Base-by-base conservation (phyloP, 257 asterid genomes). In the Handroanthus guayacan region DNA sequence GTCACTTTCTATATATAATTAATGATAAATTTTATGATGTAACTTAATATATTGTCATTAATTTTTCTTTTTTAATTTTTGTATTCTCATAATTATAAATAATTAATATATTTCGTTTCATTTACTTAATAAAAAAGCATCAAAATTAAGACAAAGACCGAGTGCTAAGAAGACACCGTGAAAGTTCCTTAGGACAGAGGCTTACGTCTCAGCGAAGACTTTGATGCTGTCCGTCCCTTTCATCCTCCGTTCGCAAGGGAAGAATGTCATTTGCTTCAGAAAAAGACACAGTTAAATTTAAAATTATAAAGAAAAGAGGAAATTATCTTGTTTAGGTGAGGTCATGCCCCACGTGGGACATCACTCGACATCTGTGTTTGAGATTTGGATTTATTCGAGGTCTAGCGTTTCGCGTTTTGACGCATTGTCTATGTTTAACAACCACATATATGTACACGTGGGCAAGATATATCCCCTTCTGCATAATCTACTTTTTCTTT, bases 101-200 rank as follows among this genome's bases (percentile, higher is more conserved):
- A 25, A 25, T 25, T 25, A 25, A 25, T 25, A 25, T 25, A 25
- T 25, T 25, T 25, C 31, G 1, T 25, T 25, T 25, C 31, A 25
- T 25, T 25, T 25, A 25, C 31, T 25, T 0, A 25, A 25, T 25
- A 25, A 25, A 25, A 25, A 25, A 25, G 31, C 31, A 25, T 25
- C 31, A 41, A 5, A 52, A 14, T 5, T 52, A 52, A n/a, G 60
- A 48, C 5, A 11, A 3, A 5, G 55, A 14, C 31, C 31, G 31
- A 7, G 63, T 57, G 17, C 1, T 5, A 20, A 20, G 31, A 57
- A 9, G 14, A 20, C 39, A 51, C 17, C 57, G 3, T 54, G 31
- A 3, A 48, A 50, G 65, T 67, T 77, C 44, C 79, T 78, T 78
- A 57, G 67, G 63, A 61, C 2, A 14, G 80, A 80, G 74, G 81